These are phyloP conservation scores for Pythium phragmiticola DNA, from an alignment of 352 stramenopile genomes.

Conservation along the genomic window DNA sequence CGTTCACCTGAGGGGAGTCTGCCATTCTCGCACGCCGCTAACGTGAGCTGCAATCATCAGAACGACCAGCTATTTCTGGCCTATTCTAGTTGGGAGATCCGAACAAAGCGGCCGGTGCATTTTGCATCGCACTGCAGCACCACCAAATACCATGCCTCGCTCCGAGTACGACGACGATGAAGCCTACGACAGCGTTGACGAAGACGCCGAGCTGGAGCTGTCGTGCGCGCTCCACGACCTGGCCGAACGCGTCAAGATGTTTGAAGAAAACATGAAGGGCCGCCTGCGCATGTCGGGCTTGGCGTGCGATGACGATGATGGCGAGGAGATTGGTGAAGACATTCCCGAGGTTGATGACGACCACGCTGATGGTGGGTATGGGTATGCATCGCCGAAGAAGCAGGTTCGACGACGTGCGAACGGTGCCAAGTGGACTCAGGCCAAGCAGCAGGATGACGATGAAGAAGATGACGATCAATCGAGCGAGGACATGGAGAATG, in stretches of 20 bases:
- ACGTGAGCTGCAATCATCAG: not conserved
- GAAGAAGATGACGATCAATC: not conserved
- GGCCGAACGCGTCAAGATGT: slow-evolving; percentile 57
- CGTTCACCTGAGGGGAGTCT: slow-evolving; percentile 22
- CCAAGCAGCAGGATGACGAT: slow-evolving; percentile 34
- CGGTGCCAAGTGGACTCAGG: slow-evolving; percentile 21
- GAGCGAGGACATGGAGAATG: slow-evolving; percentile 26
- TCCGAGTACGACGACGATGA: slow-evolving; percentile 50
- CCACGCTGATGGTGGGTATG: not conserved
- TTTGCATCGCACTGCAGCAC: not conserved
- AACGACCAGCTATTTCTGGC: slow-evolving; percentile 6
- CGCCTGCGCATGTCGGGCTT: slow-evolving; percentile 34
- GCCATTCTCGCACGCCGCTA: slow-evolving; percentile 6
- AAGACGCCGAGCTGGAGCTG: slow-evolving; percentile 74
- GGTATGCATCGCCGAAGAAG: slow-evolving; percentile 37
- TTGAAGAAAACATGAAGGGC: slow-evolving; percentile 71
- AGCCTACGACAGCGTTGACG: slow-evolving; percentile 45
- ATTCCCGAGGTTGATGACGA: slow-evolving; percentile 49
- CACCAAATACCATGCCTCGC: slow-evolving; percentile 12
- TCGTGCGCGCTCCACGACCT: slow-evolving; percentile 76
- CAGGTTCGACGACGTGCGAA: slow-evolving; percentile 13
- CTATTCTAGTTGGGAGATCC: not conserved
- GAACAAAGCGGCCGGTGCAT: not conserved
- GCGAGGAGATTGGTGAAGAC: slow-evolving; percentile 69
- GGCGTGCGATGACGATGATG: slow-evolving; percentile 29